Evolutionary conservation across 139 green algal species (phyloP), one percentile per base, ranked within the genome.

Genomic region (Chloropicon primus): DNA sequence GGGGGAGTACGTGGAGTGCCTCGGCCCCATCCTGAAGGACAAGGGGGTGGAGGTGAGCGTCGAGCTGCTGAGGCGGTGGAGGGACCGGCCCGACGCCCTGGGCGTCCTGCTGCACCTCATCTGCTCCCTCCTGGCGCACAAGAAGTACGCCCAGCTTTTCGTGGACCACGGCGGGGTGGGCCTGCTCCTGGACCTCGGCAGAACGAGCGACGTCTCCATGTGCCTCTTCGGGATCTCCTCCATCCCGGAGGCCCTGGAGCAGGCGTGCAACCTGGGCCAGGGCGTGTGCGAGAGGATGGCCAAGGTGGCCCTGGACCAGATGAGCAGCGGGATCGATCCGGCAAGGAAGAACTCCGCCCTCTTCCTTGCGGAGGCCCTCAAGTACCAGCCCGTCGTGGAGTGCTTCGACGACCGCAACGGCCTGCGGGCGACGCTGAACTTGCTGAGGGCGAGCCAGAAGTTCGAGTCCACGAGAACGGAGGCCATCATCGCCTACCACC

Each of bases 311-410:
- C 78, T 93, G 21, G 21, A 25, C 5, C 78, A 93, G 2, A 75
- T 92, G 3, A 53, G 74, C 53, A 85, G 82, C 27, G 76, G 82
- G 17, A 80, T 80, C n/a, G 86, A 92, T 81, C 29, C 53, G 1
- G 88, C 88, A 0, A 83, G 89, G 17, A 89, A 88, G 83, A 89
- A 91, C 73, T 86, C 86, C 0, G 85, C 85, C 17, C 82, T 91
- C 54, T 90, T 91, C 54, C 81, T 94, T 28, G 81, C 80, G 25
- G 29, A 76, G 23, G 72, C 79, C 2, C 71, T 94, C 25, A 80
- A 84, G 54, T 90, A 88, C 76, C 85, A 74, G 0, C 81, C 81
- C 21, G n/a, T 91, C 1, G 73, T 92, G 53, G 72, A 80, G 1
- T 81, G 77, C 53, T 93, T 92, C 54, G 85, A 92, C 29, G 80